Evolutionary conservation across 176 grass and related monocot species (phyloP).

Genomic region (Paspalum vaginatum): DNA sequence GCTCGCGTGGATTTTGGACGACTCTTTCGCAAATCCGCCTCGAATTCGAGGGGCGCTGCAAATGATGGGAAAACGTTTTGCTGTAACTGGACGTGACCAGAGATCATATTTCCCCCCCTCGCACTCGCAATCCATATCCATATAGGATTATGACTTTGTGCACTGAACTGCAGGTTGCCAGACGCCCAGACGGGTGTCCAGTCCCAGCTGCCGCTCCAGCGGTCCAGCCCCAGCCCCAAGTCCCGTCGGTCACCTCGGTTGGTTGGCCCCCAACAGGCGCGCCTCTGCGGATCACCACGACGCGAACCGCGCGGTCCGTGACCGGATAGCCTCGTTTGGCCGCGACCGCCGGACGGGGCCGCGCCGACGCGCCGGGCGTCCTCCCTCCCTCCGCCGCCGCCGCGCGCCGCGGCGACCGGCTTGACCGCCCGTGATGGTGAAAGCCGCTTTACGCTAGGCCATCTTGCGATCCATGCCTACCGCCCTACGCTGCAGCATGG

Average conservation of each 20-base stretch:
- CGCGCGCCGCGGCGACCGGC: background rate
- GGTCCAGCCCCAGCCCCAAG: too few relatives aligned
- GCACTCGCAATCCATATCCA: background rate
- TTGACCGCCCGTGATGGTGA: background rate
- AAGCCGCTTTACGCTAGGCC: slow-evolving; percentile 7
- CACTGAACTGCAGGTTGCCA: too few relatives aligned
- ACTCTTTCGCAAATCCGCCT: background rate
- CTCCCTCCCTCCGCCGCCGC: background rate
- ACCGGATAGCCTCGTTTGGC: slow-evolving; percentile 5
- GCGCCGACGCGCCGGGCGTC: slow-evolving; percentile 7
- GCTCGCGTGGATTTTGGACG: background rate
- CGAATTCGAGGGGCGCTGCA: background rate
- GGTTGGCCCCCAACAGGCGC: slow-evolving; percentile 3
- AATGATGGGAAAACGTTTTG: background rate
- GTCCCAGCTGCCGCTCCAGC: too few relatives aligned
- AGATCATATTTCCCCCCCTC: background rate
- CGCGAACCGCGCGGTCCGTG: slow-evolving; percentile 14
- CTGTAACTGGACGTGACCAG: background rate
- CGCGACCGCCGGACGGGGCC: background rate
- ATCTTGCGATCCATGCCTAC: background rate
- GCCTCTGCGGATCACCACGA: background rate
- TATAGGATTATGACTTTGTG: too few relatives aligned
- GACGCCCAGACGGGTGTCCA: too few relatives aligned
- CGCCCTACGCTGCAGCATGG: too few relatives aligned
- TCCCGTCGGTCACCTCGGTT: slow-evolving; percentile 1